phyloP scores from a whole-genome alignment of 192 early-diverging fungal species.

The Funneliformis mosseae region DNA sequence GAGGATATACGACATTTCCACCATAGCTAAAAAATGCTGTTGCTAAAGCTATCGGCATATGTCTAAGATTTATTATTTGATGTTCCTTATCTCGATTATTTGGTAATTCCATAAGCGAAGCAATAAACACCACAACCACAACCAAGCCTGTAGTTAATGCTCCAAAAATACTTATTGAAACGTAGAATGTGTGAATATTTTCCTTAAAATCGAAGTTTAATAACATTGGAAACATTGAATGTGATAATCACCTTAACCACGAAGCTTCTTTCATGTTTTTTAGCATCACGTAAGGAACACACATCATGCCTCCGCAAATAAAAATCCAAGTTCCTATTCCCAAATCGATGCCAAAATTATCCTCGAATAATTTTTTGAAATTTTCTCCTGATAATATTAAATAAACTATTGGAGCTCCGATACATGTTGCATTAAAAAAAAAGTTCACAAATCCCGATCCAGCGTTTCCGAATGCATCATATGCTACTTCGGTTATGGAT shows the following conservation, averaged over 20 bases:
- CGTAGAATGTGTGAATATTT: conserved; percentile 21
- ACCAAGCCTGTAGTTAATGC: conserved; percentile 62
- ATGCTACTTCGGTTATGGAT: conserved; percentile 31
- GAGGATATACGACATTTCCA: conserved; percentile 73
- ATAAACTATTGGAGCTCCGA: conserved; percentile 59
- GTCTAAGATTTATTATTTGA: conserved; percentile 45
- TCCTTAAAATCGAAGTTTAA: neutral
- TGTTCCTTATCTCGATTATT: conserved; percentile 45
- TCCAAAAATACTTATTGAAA: conserved; percentile 66
- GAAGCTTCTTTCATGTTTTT: conserved; percentile 73
- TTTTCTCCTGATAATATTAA: conserved; percentile 68
- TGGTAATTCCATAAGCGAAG: conserved; percentile 53
- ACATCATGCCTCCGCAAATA: conserved; percentile 53
- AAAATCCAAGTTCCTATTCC: conserved; percentile 58
- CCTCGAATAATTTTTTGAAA: conserved; percentile 52
- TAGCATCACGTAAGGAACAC: conserved; percentile 64
- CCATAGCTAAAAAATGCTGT: conserved; percentile 72
- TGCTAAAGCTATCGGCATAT: conserved; percentile 63
- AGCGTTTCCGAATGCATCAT: conserved; percentile 49
- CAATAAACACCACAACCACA: conserved; percentile 57
- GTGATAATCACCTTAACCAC: conserved; percentile 39
- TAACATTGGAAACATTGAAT: neutral
- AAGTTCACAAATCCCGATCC: conserved; percentile 55
- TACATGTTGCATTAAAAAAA: conserved; percentile 52
- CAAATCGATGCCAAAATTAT: conserved; percentile 43